Base-by-base conservation (phyloP, 768 basidiomycete species). In the Coprinopsis marcescibilis region DNA sequence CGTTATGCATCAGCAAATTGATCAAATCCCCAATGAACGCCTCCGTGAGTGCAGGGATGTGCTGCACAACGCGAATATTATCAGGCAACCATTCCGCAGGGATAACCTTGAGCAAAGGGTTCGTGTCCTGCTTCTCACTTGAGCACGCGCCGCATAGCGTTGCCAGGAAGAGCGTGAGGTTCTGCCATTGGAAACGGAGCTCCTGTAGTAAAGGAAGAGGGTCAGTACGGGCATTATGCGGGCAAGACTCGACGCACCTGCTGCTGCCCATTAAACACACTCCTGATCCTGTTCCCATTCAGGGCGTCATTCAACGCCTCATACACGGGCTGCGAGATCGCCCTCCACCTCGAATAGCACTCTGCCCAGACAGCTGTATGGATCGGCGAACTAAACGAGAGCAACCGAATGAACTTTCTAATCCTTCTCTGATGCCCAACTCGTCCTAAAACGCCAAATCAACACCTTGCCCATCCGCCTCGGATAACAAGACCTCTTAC, bases 301-400 rank as follows among this genome's bases (percentile, higher is more conserved):
- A 45, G 51, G 46, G n/a, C 52, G 54, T 71, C 68, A 15, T 58
- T 60, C 15, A 65, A 45, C 5, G 55, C 52, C 13, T 69, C 74
- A 51, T 74, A 71, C 36, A 84, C 66, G 40, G 73, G 66, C 57
- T 86, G 85, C 12, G 77, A 77, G 35, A 90, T 63, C 4, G 69
- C 64, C 21, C 72, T 70, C 87, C 88, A 91, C 39, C 87, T 71
- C 68, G 76, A 82, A 60, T 83, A 90, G 50, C 80, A 83, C 57
- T 92, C 89, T 52, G 83, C 73, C 89, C 89, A 93, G 2, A 88
- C 83, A 0, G 84, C 85, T 17, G 85, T 68, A 43, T 88, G 79
- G n/a, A 79, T 74, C 1, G 80, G 76, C 24, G 77, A 76, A 12
- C 84, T 79, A 23, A 75, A 77, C 1, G 79, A 73, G 37, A 89